A percentile compares a stretch with the other conserved stretches of the same genome.
Evolutionary conservation across 164 flowering plant species (phyloP).

Genomic region (Brasenia schreberi): DNA sequence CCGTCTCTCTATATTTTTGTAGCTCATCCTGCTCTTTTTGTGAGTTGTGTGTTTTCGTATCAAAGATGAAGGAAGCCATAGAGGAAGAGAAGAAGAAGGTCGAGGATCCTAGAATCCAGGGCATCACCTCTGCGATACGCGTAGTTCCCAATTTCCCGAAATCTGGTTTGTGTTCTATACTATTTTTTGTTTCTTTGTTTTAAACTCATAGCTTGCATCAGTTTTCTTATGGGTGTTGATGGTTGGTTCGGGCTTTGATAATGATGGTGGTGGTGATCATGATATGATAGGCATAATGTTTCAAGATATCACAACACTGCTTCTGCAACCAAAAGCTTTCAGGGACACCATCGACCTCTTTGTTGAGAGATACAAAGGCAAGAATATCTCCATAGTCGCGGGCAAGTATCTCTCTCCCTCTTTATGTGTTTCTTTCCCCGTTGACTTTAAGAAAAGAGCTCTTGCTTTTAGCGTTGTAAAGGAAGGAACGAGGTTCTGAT

Average conservation of each 20-base stretch:
- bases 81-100: slow-evolving; percentile 4
- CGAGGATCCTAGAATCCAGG: slow-evolving; percentile 59
- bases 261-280: background rate
- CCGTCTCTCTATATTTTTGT: background rate
- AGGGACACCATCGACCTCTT: slow-evolving; percentile 85
- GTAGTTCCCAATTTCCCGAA: slow-evolving; percentile 87
- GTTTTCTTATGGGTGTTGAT: background rate
- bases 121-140: slow-evolving; percentile 58
- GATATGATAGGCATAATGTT: slow-evolving; percentile 73
- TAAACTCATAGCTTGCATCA: background rate
- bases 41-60: background rate
- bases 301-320: slow-evolving; percentile 80
- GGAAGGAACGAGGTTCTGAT: background rate
- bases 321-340: slow-evolving; percentile 76
- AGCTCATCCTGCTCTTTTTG: background rate
- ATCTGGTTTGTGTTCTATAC: slow-evolving; percentile 30
- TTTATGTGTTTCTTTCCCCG: background rate
- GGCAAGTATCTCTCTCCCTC: slow-evolving; percentile 21
- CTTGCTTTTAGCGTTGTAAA: background rate
- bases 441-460: too few species aligned
- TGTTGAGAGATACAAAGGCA: slow-evolving; percentile 72
- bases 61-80: slow-evolving; percentile 50
- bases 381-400: slow-evolving; percentile 82
- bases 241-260: background rate
- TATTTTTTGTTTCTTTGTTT: background rate